Percentiles rank a stretch among this genome's conserved stretches.
Conservation (phyloP, 176 grass and related monocot genomes). For the Lolium rigidum region DNA sequence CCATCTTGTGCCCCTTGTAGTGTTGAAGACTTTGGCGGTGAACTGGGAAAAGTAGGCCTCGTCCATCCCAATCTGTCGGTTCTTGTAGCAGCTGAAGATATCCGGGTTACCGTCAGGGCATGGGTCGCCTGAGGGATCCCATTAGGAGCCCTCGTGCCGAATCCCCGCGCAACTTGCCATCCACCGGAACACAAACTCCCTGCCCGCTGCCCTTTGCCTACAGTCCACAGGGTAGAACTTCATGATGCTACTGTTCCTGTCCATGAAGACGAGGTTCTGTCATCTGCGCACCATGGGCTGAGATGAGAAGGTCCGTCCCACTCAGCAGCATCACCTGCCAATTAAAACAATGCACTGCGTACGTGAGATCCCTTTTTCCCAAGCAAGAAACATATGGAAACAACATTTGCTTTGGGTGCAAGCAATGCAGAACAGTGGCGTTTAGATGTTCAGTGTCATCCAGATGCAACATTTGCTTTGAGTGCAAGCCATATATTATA, state of each 20-base stretch:
- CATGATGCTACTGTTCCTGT: conserved; percentile 73
- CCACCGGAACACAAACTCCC: conserved; percentile 78
- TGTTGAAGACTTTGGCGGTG: conserved; percentile 44
- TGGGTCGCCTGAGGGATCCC: conserved; percentile 49
- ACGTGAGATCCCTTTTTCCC: not conserved
- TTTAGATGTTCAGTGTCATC: no score
- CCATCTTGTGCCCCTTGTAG: conserved; percentile 45
- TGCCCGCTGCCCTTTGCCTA: conserved; percentile 49
- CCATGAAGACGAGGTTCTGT: conserved; percentile 77
- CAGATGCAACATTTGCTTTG: no score
- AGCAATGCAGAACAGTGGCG: no score
- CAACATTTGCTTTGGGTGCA: no score
- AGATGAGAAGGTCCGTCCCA: conserved; percentile 64
- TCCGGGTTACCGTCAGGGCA: conserved; percentile 31
- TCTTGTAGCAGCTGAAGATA: conserved; percentile 50
- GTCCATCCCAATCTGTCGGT: conserved; percentile 57
- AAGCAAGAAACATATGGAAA: no score
- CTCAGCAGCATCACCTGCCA: conserved; percentile 65
- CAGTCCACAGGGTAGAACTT: conserved; percentile 80
- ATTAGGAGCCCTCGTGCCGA: conserved; percentile 70
- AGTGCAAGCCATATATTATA: no score
- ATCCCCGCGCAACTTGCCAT: conserved; percentile 58
- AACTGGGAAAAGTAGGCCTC: conserved; percentile 59
- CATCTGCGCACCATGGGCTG: conserved; percentile 77
- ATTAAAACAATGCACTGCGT: not conserved